These are phyloP conservation scores for Solanum rostratum DNA, from an alignment of 257 asterid species.

Conservation along the genomic window DNA sequence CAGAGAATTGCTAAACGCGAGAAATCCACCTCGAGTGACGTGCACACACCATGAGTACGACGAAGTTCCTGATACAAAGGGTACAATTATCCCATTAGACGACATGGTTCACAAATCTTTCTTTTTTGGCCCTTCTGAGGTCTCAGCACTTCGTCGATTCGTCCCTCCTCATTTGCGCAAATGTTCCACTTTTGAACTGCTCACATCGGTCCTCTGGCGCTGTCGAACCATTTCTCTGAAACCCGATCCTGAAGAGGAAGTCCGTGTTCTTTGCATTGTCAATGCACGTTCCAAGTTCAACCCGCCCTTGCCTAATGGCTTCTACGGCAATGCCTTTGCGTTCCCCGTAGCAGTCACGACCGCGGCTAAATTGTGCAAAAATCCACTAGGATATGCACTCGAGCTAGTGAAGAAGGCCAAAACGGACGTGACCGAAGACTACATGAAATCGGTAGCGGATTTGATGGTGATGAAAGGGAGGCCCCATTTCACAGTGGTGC, in stretches of 20 bases:
- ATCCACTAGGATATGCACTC: constrained; percentile 19
- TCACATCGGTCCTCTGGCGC: constrained; percentile 22
- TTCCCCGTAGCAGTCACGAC: constrained; percentile 19
- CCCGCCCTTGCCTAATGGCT: constrained; percentile 15
- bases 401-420: constrained; percentile 18
- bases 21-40: constrained; percentile 29
- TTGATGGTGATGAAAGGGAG: constrained; percentile 19
- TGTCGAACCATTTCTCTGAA: constrained; percentile 19
- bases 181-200: constrained; percentile 23
- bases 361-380: constrained; percentile 8
- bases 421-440: constrained; percentile 13
- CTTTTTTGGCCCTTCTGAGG: constrained; percentile 36
- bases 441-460: constrained; percentile 25
- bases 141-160: constrained; percentile 30
- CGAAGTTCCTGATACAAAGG: constrained; percentile 28
- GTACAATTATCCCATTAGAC: constrained; percentile 30
- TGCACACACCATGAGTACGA: constrained; percentile 46
- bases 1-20: constrained; percentile 38
- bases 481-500: constrained; percentile 22
- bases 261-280: constrained; percentile 11
- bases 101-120: constrained; percentile 35
- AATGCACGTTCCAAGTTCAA: constrained; percentile 10
- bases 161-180: constrained; percentile 25
- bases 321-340: constrained; percentile 28
- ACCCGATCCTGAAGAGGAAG: constrained; percentile 19